Evolutionary conservation across 2,329 filamentous ascomycete species (phyloP), one percentile per base, ranked within the genome.

Genomic region (Cyclaneusma minus): DNA sequence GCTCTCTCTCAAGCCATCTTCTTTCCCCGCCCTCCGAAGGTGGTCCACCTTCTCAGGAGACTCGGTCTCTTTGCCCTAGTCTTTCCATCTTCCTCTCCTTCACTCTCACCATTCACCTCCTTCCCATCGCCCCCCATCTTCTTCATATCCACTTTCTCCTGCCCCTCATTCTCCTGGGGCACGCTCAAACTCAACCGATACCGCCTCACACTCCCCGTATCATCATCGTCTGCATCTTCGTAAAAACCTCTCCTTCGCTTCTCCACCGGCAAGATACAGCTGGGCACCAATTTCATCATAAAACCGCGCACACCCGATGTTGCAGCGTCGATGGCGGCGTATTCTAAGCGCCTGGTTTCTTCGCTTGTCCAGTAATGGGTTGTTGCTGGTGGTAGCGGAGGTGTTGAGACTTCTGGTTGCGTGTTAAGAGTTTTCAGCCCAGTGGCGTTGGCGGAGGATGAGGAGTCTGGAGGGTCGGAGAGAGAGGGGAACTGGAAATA

Each of bases 311-410:
- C 54, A 4, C 70, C 70, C 2, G 58, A 56, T 18, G 59, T 63
- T 2, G 69, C 68, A 0, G 68, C 68, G 25, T 76, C 70, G 21
- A 76, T 76, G 29, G 70, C 70, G 0, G 68, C 70, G 38, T 76
- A 76, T 50, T 76, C 70, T 3, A 73, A 55, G 7, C 68, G 56
- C 3, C 70, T 58, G 0, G 69, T 74, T 28, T 56, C 57, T 41
- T 74, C 66, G 39, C 66, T 73, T 1, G 68, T 75, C 70, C 70
- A 76, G 49, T 75, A 76, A 41, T 74, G 67, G 2, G 65, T 67
- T 3, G 70, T 73, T 36, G 62, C 59, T 4, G 64, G 64, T 8
- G 65, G 68, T 2, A 56, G 53, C 3, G 55, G 48, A 4, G 29
- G 22, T 11, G 26, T 13, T 10, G 24, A 15, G 22, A 21, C 18